Percentiles rank a stretch among this genome's conserved stretches.
Conservation (phyloP, 2,329 filamentous ascomycete species). For the Apiospora marii region DNA sequence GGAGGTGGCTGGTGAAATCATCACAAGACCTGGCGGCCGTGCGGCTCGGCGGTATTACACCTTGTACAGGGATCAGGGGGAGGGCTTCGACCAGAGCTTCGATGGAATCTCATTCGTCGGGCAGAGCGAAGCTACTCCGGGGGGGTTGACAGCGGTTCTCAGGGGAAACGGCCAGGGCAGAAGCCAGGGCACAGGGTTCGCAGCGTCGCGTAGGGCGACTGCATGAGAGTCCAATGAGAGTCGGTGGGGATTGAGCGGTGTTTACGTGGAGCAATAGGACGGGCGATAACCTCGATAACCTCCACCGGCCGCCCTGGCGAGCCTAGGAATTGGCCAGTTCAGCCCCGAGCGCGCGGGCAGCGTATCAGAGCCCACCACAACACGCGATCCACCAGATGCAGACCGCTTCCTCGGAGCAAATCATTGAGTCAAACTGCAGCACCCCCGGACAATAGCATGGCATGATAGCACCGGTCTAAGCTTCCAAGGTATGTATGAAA, state of each 20-base stretch:
- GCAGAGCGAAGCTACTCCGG: neutral
- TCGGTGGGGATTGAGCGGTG: conserved; percentile 3
- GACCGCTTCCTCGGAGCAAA: conserved; percentile 14
- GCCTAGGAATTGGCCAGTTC: conserved; percentile 4
- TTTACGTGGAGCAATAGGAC: conserved; percentile 20
- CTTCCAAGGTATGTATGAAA: conserved; percentile 6
- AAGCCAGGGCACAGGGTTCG: neutral
- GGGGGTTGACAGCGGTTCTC: conserved; percentile 7
- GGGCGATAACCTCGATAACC: conserved; percentile 14
- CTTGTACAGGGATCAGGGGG: neutral
- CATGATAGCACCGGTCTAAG: conserved; percentile 8
- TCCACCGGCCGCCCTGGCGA: neutral
- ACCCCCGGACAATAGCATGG: conserved; percentile 18
- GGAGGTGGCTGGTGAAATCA: neutral
- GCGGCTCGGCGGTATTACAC: conserved; percentile 2
- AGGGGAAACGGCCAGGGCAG: neutral
- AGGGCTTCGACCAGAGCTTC: neutral
- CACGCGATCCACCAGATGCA: conserved; percentile 17
- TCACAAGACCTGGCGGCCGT: neutral
- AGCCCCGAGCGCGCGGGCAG: neutral
- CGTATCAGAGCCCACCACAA: conserved; percentile 19
- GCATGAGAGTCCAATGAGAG: conserved; percentile 6
- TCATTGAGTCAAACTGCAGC: neutral
- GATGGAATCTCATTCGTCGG: neutral
- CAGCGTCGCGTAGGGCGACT: conserved; percentile 9